These are phyloP conservation scores for Talaromyces sp. DNA, from an alignment of 2,329 filamentous ascomycete species.

Conservation along the genomic window DNA sequence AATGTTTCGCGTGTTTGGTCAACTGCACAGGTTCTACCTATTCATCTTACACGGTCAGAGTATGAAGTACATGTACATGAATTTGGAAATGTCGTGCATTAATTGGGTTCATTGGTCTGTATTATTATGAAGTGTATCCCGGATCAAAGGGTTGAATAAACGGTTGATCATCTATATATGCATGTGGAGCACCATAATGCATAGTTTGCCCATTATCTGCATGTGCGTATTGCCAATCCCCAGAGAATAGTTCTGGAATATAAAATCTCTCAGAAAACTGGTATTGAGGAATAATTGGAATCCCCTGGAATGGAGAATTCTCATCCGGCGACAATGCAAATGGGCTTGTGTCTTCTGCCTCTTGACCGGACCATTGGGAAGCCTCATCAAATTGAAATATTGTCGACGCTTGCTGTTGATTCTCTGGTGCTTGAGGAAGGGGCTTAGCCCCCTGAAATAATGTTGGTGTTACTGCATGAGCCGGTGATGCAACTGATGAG, in stretches of 20 bases:
- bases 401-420: constrained; percentile 4
- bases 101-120: neutral
- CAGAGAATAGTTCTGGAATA: neutral
- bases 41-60: too few species aligned
- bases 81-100: too few species aligned
- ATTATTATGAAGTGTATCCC: neutral
- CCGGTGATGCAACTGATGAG: constrained; percentile 11
- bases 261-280: neutral
- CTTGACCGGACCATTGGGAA: neutral
- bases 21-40: too few species aligned
- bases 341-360: constrained; percentile 15
- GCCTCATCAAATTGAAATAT: constrained; percentile 13
- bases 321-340: constrained; percentile 7
- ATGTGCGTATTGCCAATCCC: neutral
- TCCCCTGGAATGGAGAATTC: neutral
- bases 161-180: neutral
- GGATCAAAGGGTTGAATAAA: neutral
- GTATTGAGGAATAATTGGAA: neutral
- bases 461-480: neutral
- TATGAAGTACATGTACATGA: too few species aligned
- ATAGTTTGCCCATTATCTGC: neutral
- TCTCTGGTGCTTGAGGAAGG: constrained; percentile 6
- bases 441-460: constrained; percentile 3
- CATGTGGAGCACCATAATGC: neutral
- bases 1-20: too few species aligned